Base-by-base conservation (phyloP, 441 rosid species). In the Daphne laureola region DNA sequence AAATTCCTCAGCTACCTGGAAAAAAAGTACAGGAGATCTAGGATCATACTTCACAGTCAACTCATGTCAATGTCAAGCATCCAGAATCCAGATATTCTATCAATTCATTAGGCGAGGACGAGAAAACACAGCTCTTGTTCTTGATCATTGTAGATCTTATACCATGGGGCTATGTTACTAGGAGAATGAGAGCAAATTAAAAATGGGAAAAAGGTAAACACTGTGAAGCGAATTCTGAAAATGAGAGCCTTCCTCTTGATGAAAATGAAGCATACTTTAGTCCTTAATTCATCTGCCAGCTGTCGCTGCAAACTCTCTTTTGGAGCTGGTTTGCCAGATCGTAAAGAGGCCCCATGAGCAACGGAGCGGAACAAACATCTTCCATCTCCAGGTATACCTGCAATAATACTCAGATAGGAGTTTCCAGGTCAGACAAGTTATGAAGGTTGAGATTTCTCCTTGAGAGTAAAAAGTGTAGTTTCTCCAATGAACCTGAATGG, bases 301-400 rank as follows among this genome's bases (percentile, higher is more conserved):
- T 86, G 73, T 77, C 80, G 75, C 63, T 91, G 96, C 54, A 59
- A 56, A 27, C 63, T 67, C 77, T 67, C 96, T 51, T 54, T 64
- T 14, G 95, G 96, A 64, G 89, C 71, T 7, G 65, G 58, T 64
- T 78, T 77, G 42, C 96, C 93, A 53, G 80, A 72, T 49, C 78
- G 66, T 65, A 86, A 53, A 74, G 90, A 84, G 63, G 89, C 84
- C 15, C 84, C 98, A 18, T 88, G 95, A 63, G 79, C 87, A 49
- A 91, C 91, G 38, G 98, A 84, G 17, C 98, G 89, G 63, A 92
- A 92, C 81, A 92, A 71, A 57, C 98, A 92, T 56, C 98, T 75
- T 15, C 98, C 98, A 74, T 92, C 96, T 47, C 98, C 96, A 31
- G 95, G 98, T 55, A 88, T 81, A 59, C 95, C 96, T 86, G 76